These are phyloP conservation scores for Zopfochytrium polystomum DNA, from an alignment of 371 early-diverging fungal species.

Conservation along the genomic window DNA sequence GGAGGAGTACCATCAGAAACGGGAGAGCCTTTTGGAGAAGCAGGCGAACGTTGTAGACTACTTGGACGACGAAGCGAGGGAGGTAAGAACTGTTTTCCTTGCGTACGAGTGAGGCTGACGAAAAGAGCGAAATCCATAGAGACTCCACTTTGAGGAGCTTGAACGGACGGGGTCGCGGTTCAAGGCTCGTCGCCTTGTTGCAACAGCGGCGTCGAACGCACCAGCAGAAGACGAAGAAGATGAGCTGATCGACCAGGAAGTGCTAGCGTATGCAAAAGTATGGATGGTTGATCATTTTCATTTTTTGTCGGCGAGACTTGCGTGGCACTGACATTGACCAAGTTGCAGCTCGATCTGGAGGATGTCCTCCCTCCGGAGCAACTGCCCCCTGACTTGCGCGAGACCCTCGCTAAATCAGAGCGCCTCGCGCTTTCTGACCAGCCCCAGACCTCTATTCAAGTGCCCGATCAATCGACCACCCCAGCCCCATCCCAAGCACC, in stretches of 20 bases:
- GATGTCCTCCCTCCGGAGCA: too few species aligned
- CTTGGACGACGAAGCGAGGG: slow-evolving; percentile 14
- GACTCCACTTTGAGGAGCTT: slow-evolving; percentile 8
- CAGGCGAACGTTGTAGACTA: slow-evolving; percentile 11
- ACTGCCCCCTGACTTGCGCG: too few species aligned
- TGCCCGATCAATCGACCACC: too few species aligned
- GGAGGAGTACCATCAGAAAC: slow-evolving; percentile 25
- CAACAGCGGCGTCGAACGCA: not conserved
- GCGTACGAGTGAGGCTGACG: not conserved
- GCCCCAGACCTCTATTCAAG: too few species aligned
- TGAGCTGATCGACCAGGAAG: slow-evolving; percentile 5
- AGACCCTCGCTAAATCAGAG: too few species aligned
- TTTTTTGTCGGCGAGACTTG: slow-evolving; percentile 8
- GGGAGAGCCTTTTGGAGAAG: slow-evolving; percentile 17
- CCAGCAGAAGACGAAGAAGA: not conserved
- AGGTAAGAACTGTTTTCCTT: slow-evolving; percentile 1
- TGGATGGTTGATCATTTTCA: not conserved
- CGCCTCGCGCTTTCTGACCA: too few species aligned
- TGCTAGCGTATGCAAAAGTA: not conserved
- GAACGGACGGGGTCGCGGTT: slow-evolving; percentile 8
- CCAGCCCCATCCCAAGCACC: too few species aligned
- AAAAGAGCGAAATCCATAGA: not conserved
- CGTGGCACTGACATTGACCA: too few species aligned
- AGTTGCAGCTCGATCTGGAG: too few species aligned
- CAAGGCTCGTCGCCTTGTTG: slow-evolving; percentile 7